Evolutionary conservation across 1,284 basidiomycete genomes (phyloP).

Genomic region (Leccinum pallidistipes): DNA sequence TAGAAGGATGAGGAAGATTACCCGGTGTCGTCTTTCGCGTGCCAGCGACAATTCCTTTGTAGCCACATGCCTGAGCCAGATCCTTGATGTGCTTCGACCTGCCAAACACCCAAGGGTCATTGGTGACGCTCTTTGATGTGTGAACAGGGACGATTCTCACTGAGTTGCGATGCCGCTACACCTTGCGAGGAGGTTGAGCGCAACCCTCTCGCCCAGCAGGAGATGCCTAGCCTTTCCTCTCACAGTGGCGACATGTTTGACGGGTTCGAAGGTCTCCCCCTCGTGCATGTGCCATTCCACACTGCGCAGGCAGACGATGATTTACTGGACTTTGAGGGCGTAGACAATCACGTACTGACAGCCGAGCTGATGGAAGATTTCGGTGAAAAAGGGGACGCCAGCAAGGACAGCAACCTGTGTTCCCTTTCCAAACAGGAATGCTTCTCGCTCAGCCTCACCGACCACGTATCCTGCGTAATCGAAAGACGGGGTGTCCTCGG

Average conservation of each 20-base stretch:
- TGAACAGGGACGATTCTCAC: slow-evolving; percentile 43
- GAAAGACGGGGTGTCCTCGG: slow-evolving; percentile 94
- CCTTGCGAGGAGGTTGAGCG: slow-evolving; percentile 90
- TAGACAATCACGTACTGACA: slow-evolving; percentile 70
- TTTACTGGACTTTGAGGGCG: neutral
- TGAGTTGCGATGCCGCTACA: slow-evolving; percentile 97
- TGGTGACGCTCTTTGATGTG: neutral
- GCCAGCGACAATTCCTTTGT: slow-evolving; percentile 84
- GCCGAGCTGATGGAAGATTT: slow-evolving; percentile 87
- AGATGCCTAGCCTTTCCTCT: slow-evolving; percentile 86
- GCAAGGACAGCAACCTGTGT: slow-evolving; percentile 79
- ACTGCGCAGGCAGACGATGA: slow-evolving; percentile 40
- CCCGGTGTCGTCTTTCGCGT: slow-evolving; percentile 92
- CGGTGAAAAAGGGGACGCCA: slow-evolving; percentile 94
- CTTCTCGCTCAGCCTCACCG: slow-evolving; percentile 85
- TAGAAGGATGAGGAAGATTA: neutral
- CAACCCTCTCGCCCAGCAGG: slow-evolving; percentile 94
- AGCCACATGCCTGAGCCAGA: slow-evolving; percentile 79
- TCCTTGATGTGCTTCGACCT: slow-evolving; percentile 84
- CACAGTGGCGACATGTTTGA: slow-evolving; percentile 92
- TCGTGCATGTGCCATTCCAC: slow-evolving; percentile 93
- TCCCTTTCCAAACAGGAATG: slow-evolving; percentile 89
- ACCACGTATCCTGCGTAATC: slow-evolving; percentile 98
- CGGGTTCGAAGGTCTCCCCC: slow-evolving; percentile 76
- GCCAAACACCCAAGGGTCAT: slow-evolving; percentile 7